Base-by-base conservation (phyloP, 2,329 filamentous ascomycete genomes). In the Aspergillus tanneri region DNA sequence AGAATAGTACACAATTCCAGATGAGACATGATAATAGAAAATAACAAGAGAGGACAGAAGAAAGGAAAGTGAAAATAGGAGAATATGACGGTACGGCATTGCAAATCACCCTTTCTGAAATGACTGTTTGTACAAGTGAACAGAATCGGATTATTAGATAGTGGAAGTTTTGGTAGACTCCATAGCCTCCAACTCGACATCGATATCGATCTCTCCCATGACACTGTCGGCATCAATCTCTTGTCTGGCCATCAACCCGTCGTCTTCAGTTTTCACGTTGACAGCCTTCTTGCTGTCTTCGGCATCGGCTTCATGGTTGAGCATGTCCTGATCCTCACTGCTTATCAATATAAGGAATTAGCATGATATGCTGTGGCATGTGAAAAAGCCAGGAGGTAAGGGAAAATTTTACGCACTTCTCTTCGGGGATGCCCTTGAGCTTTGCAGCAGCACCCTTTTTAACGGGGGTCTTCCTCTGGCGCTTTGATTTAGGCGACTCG, bases 401-500 rank as follows among this genome's bases (percentile, higher is more conserved):
- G 3, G 11, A 40, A 10, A 5, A 22, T n/a, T n/a, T n/a, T n/a
- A 18, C 43, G 22, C 39, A 52, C 40, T 46, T 43, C 2, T 46
- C 28, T 10, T 41, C 38, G n/a, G 12, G 14, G 16, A 18, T 42
- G 12, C 38, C 46, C 18, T 50, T 34, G 25, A 23, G 4, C 40
- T 50, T 52, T 2, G n/a, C 22, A 21, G 45, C 34, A 25, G 46
- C 16, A 8, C 34, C 28, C 38, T 63, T 63, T 43, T 58, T 64
- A 4, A 41, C 41, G 7, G 43, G 41, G 3, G 47, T 37, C 49
- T 58, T 59, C 14, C 55, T 50, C 47, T 59, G 56, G 22, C 57
- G 56, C 49, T 64, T 64, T 6, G 49, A 22, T 22, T 58, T 58
- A 14, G 52, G 52, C 11, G 53, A 47, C 11, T 16, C 42, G 14